A percentile compares a stretch with the other conserved stretches of the same genome.
These are phyloP conservation scores for Xanthoconium stramineum DNA, from an alignment of 768 basidiomycete species.

Conservation along the genomic window DNA sequence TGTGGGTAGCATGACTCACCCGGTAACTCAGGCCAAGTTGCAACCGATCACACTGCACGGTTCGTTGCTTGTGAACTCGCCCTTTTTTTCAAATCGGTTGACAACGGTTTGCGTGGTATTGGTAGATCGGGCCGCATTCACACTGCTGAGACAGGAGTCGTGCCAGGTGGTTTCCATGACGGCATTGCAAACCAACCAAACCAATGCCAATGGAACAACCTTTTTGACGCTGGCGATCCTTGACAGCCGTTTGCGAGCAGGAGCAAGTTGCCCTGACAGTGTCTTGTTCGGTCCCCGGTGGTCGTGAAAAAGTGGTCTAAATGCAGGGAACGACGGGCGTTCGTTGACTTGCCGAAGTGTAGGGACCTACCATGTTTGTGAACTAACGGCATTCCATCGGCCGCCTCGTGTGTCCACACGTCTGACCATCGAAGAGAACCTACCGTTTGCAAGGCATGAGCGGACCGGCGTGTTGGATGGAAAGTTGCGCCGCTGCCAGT, in stretches of 20 bases:
- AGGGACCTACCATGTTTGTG: not conserved
- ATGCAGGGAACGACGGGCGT: constrained; percentile 3
- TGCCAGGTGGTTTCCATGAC: constrained; percentile 18
- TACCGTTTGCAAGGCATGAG: not conserved
- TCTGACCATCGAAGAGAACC: too few relatives aligned
- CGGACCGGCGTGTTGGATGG: not conserved
- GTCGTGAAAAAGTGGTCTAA: constrained; percentile 4
- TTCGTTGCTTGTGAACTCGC: not conserved
- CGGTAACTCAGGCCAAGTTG: constrained; percentile 1
- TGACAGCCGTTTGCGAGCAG: not conserved
- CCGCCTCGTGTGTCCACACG: not conserved
- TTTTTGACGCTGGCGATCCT: not conserved
- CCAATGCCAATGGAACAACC: not conserved
- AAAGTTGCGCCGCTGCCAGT: not conserved
- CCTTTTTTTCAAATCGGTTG: constrained; percentile 5
- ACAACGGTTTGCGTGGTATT: not conserved
- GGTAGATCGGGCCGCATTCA: not conserved
- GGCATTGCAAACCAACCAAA: not conserved
- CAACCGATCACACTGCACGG: constrained; percentile 4
- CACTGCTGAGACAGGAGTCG: not conserved
- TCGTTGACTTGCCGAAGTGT: not conserved
- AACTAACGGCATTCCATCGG: constrained; percentile 3
- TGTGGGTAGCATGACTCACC: not conserved
- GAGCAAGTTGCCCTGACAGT: constrained; percentile 2
- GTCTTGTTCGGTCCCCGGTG: not conserved